phyloP scores from a whole-genome alignment of 2,329 filamentous ascomycete genomes.

The Neocucurbitaria cava region DNA sequence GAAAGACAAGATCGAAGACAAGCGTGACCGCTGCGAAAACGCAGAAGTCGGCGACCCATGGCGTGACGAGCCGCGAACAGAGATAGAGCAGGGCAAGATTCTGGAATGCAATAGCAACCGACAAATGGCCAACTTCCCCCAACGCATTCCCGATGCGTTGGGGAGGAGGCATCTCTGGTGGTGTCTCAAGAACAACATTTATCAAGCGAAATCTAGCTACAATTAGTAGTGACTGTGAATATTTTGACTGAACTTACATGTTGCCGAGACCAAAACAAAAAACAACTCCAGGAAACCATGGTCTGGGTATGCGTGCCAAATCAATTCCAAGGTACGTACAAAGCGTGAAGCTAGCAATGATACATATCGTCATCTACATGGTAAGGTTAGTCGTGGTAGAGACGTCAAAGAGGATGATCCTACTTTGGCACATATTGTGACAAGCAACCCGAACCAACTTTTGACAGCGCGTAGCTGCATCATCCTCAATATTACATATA shows the following conservation, averaged over 20 bases:
- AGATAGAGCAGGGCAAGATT: constrained; percentile 71
- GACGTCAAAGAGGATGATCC: constrained; percentile 5
- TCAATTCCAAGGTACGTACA: constrained; percentile 79
- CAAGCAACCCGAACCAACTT: constrained; percentile 74
- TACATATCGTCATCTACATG: constrained; percentile 67
- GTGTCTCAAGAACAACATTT: constrained; percentile 76
- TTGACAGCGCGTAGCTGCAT: constrained; percentile 76
- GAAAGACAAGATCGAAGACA: constrained; percentile 77
- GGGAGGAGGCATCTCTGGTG: constrained; percentile 71
- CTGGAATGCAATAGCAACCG: constrained; percentile 71
- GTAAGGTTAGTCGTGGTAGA: constrained; percentile 15
- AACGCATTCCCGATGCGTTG: constrained; percentile 76
- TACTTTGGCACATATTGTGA: constrained; percentile 72
- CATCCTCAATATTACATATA: constrained; percentile 72
- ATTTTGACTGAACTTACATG: constrained; percentile 53
- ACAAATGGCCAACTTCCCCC: constrained; percentile 74
- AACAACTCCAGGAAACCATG: constrained; percentile 78
- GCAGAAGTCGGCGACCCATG: constrained; percentile 77
- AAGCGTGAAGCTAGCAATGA: constrained; percentile 80
- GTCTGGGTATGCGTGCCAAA: constrained; percentile 74
- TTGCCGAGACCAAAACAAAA: constrained; percentile 80
- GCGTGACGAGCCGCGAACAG: constrained; percentile 71
- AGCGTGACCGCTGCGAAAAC: constrained; percentile 77
- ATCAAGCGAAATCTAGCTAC: constrained; percentile 71
- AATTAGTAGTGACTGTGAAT: constrained; percentile 15